A percentile compares a stretch with the other conserved stretches of the same genome.
Evolutionary conservation across 108 stramenopile species (phyloP).

Genomic region (Epipyxis sp.): DNA sequence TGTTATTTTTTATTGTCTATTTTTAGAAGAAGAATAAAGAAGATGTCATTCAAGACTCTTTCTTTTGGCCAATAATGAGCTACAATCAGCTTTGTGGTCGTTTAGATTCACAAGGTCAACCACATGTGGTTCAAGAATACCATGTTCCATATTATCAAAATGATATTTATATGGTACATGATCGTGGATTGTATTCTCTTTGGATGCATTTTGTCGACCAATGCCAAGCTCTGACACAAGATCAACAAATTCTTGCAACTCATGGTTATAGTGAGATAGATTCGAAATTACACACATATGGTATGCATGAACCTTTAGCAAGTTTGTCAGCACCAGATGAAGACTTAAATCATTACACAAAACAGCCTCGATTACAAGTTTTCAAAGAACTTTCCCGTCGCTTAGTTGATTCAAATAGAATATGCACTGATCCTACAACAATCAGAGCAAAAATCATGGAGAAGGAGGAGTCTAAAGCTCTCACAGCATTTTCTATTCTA

Average conservation of each 20-base stretch:
- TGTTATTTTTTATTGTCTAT: no score
- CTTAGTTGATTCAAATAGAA: no score
- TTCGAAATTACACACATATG: no score
- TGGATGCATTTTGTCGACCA: slow-evolving; percentile 24
- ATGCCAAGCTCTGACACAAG: neutral
- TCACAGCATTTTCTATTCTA: no score
- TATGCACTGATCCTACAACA: no score
- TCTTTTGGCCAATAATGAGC: slow-evolving; percentile 18
- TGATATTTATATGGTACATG: neutral
- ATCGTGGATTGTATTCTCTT: neutral
- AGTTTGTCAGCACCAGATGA: slow-evolving; percentile 1
- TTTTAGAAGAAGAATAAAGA: slow-evolving; percentile 15
- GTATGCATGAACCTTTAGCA: no score
- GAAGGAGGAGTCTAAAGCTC: no score
- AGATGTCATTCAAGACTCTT: neutral
- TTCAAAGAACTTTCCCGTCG: neutral
- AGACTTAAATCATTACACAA: neutral
- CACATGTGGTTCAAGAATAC: slow-evolving; percentile 10
- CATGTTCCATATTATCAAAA: neutral
- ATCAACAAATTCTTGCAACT: no score
- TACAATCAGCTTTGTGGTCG: neutral
- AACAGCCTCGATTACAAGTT: neutral
- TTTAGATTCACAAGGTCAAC: neutral
- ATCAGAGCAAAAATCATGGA: no score
- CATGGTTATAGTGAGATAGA: no score